These are phyloP conservation scores for Didymella lethalis DNA, from an alignment of 2,329 filamentous ascomycete genomes.

Conservation along the genomic window DNA sequence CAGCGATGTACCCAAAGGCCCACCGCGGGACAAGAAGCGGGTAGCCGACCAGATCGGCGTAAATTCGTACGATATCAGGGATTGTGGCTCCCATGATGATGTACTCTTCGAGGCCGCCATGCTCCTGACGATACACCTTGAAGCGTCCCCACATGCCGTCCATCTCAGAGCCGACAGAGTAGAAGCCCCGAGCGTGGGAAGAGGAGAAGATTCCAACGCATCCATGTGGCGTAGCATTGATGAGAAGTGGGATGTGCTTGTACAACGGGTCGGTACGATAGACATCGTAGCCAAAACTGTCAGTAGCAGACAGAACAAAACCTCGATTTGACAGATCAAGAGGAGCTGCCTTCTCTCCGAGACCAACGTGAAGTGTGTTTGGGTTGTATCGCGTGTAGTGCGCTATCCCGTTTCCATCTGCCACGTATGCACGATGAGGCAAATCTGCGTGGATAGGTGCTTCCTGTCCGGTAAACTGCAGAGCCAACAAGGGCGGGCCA, in stretches of 20 bases:
- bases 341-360: slow-evolving; percentile 76
- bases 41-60: slow-evolving; percentile 73
- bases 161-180: slow-evolving; percentile 74
- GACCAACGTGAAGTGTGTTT: slow-evolving; percentile 70
- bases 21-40: slow-evolving; percentile 73
- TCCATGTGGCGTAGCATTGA: slow-evolving; percentile 70
- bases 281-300: slow-evolving; percentile 77
- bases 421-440: slow-evolving; percentile 69
- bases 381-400: slow-evolving; percentile 71
- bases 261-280: slow-evolving; percentile 76
- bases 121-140: slow-evolving; percentile 76
- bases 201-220: slow-evolving; percentile 74
- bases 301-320: slow-evolving; percentile 72
- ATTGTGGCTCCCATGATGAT: slow-evolving; percentile 71
- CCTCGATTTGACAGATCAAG: slow-evolving; percentile 74
- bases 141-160: slow-evolving; percentile 79
- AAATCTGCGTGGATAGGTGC: slow-evolving; percentile 69
- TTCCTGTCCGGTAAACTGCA: slow-evolving; percentile 61
- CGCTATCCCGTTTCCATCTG: slow-evolving; percentile 67
- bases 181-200: slow-evolving; percentile 69
- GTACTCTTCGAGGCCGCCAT: slow-evolving; percentile 76
- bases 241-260: slow-evolving; percentile 77
- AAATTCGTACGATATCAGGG: slow-evolving; percentile 70
- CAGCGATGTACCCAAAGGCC: slow-evolving; percentile 76
- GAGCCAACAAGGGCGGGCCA: slow-evolving; percentile 63